Evolutionary conservation across 75 land plant species (phyloP), one percentile per base, ranked within the genome.

Genomic region (Pinus taeda): DNA sequence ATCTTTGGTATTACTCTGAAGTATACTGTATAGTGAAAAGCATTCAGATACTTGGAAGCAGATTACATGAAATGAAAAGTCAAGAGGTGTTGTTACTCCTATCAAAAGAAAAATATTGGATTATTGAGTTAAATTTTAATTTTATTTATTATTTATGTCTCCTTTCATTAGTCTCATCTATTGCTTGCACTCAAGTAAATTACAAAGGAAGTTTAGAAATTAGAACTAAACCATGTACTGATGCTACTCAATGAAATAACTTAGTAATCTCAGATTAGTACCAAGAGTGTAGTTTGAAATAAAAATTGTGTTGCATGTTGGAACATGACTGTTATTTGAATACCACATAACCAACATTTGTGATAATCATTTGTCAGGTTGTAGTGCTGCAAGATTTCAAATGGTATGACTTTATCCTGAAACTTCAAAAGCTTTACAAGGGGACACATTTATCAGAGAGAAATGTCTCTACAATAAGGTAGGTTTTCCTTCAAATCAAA

Each of bases 321-420:
- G 15, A 15, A 22, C 24, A 17, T 55, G n/a, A 12, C 33, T 59
- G 42, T 12, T 3, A 7, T 15, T 76, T 33, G 59, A 42, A 39
- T 37, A 37, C n/a, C n/a, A 4, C 14, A 22, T 57, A 74, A 24
- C 33, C 5, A 2, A 69, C 55, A 39, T 3, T 42, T n/a, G 4
- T 69, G 72, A 42, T 69, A 42, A 18, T 42, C 24, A 18, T 60
- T 58, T 74, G 9, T 74, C 90, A 96, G 97, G 91, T 94, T 73
- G 91, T 94, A 57, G 85, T 87, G 65, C 92, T 96, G 75, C 89
- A 92, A 81, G 87, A 94, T 60, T 96, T 92, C 75, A 94, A 92
- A 75, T 96, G 97, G 99, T 90, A 90, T 75, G 94, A 96, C 79
- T 96, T 96, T 73, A 60, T 94, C 63, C 73, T 90, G 17, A 90